Evolutionary conservation across 768 basidiomycete genomes (phyloP), one percentile per base, ranked within the genome.

Genomic region (Leccinum barrowsii): DNA sequence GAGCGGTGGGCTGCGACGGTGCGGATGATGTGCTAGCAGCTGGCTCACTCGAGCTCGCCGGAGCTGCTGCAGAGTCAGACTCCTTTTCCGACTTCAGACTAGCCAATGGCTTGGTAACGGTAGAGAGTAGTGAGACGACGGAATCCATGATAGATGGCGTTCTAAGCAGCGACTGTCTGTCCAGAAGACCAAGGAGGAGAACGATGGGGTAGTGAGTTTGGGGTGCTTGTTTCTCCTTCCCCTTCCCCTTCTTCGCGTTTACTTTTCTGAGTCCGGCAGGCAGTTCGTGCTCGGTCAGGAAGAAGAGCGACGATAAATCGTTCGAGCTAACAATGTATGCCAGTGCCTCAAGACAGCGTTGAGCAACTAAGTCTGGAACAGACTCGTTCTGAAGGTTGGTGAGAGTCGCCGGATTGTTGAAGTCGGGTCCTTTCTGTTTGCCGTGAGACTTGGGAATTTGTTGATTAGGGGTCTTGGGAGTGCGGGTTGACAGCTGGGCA

Each of bases 241-340:
- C 95, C 74, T 97, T 98, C 8, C 94, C 94, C 73, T 97, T 97
- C 74, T 89, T 92, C 19, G 83, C 82, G 7, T 80, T 74, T 12
- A 78, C 73, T 63, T 85, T 83, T 61, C 85, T 85, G 15, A 95
- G 80, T 48, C 89, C 88, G n/a, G 80, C 80, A 6, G 90, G 87
- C 34, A 94, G 78, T 63, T 99, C 97, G 63, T 98, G 94, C 73
- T 99, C 97, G 1, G 87, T 91, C 59, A 99, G 80, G 85, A 99
- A 98, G 81, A 95, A 98, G 17, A 92, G 74, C 1, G 94, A 89
- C 1, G 92, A 90, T 17, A 83, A 72, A 59, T 93, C 89, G 70
- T 97, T 98, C 22, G 85, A 80, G 57, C 79, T 83, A 70, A 97
- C 94, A 63, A 98, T 92, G 70, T 84, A 92, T 0, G 85, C 85